Evolutionary conservation across 768 basidiomycete species (phyloP).

Genomic region (Cystofilobasidium bisporidii): DNA sequence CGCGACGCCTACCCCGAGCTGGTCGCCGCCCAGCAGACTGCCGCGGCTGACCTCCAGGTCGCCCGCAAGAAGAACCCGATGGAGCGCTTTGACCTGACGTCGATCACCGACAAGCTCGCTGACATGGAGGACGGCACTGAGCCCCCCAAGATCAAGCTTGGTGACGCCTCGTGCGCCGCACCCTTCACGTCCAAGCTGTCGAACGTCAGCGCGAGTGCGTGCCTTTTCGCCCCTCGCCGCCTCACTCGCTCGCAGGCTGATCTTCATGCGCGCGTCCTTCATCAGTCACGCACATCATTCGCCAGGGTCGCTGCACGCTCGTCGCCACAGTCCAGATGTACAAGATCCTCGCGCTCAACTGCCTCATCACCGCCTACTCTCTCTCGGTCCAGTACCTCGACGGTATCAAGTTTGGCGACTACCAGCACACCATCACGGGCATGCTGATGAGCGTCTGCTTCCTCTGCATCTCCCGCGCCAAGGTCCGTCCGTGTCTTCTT

Average conservation of each 20-base stretch:
- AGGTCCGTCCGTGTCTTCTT: slow-evolving; percentile 52
- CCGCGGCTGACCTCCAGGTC: slow-evolving; percentile 52
- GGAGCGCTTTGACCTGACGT: slow-evolving; percentile 75
- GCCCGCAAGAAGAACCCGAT: slow-evolving; percentile 76
- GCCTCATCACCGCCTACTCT: slow-evolving; percentile 96
- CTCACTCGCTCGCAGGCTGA: not conserved
- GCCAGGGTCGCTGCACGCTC: slow-evolving; percentile 95
- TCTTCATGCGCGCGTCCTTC: not conserved
- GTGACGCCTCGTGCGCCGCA: slow-evolving; percentile 97
- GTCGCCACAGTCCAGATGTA: slow-evolving; percentile 99
- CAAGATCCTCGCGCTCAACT: slow-evolving; percentile 95
- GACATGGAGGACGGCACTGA: slow-evolving; percentile 90
- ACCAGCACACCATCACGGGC: slow-evolving; percentile 88
- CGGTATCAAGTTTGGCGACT: slow-evolving; percentile 98
- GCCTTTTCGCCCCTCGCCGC: not conserved
- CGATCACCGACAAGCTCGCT: slow-evolving; percentile 74
- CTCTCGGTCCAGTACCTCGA: slow-evolving; percentile 94
- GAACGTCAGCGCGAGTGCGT: slow-evolving; percentile 91
- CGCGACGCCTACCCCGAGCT: slow-evolving; percentile 81
- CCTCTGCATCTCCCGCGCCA: slow-evolving; percentile 92
- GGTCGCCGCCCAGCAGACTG: slow-evolving; percentile 77
- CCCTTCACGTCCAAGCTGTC: slow-evolving; percentile 97
- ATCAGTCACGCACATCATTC: slow-evolving; percentile 93
- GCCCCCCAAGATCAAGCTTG: slow-evolving; percentile 94
- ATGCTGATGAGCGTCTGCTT: slow-evolving; percentile 98